phyloP scores from a whole-genome alignment of 73 alveolate genomes.

The Blepharisma japonicum region DNA sequence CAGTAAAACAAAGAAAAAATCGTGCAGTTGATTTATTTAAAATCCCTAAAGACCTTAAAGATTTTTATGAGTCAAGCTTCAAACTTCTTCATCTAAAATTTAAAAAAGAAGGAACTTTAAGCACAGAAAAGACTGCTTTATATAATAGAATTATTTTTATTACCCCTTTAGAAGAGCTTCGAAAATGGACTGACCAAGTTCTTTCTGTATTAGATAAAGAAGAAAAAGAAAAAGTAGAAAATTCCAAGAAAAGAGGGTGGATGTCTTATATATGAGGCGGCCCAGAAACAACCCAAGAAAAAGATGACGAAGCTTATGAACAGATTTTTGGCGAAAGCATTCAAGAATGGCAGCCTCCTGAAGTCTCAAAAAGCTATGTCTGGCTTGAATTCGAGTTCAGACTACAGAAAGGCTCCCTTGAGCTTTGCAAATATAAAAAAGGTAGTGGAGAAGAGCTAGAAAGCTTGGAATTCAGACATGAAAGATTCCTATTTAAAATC shows the following conservation, averaged over 20 bases:
- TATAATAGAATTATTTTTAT: constrained; percentile 8
- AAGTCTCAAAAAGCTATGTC: neutral
- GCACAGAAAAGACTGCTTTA: neutral
- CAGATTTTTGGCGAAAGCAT: too few relatives aligned
- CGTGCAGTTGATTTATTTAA: neutral
- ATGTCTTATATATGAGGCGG: too few relatives aligned
- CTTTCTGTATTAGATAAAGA: neutral
- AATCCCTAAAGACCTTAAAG: neutral
- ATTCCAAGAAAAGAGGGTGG: neutral
- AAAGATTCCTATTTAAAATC: neutral
- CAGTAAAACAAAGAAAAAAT: constrained; percentile 1
- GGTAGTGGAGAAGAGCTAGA: neutral
- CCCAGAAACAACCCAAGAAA: too few relatives aligned
- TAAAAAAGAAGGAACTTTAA: neutral
- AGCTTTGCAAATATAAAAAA: neutral
- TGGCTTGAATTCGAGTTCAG: constrained; percentile 15
- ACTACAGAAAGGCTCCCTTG: neutral
- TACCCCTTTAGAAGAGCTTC: neutral
- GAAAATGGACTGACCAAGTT: constrained; percentile 14
- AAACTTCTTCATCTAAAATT: neutral
- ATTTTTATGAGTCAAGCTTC: neutral
- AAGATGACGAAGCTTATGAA: too few relatives aligned
- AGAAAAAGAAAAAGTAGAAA: neutral
- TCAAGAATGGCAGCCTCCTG: too few relatives aligned
- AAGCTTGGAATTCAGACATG: neutral